Conservation (phyloP, 2,329 filamentous ascomycete species). For the Penicillium griseofulvum region DNA sequence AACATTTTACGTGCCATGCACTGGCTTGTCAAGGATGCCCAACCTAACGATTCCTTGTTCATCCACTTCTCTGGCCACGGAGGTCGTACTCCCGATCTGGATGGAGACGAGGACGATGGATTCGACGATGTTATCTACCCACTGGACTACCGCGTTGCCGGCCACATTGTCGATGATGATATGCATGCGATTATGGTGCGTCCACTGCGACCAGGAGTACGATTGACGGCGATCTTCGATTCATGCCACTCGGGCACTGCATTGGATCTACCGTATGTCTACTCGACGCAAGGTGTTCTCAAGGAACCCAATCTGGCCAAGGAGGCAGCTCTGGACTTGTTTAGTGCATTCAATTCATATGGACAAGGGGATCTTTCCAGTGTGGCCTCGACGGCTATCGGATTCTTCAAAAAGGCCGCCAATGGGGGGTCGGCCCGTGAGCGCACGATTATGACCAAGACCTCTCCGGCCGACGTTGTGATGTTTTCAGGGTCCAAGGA, state of each 20-base stretch:
- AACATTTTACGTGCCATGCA: constrained; percentile 97
- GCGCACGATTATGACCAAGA: constrained; percentile 81
- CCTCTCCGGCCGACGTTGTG: constrained; percentile 89
- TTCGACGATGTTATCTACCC: constrained; percentile 78
- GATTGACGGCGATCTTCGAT: constrained; percentile 67
- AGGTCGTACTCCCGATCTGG: constrained; percentile 68
- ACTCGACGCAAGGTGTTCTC: constrained; percentile 64
- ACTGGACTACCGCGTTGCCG: constrained; percentile 65
- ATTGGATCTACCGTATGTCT: constrained; percentile 66
- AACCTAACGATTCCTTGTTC: constrained; percentile 89
- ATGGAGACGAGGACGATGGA: constrained; percentile 73
- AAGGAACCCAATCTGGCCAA: constrained; percentile 68
- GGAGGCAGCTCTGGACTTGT: constrained; percentile 62
- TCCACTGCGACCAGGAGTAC: constrained; percentile 80
- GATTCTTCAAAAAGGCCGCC: constrained; percentile 83
- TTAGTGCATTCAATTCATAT: constrained; percentile 70
- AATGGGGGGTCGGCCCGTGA: constrained; percentile 74
- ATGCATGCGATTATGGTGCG: constrained; percentile 75
- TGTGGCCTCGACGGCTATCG: constrained; percentile 75
- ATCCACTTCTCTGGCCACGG: constrained; percentile 92
- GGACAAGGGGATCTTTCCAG: constrained; percentile 77
- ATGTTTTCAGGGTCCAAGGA: constrained; percentile 99
- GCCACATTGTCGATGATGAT: constrained; percentile 75
- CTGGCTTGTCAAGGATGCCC: constrained; percentile 94
- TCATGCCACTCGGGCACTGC: constrained; percentile 67